Conservation (phyloP, 163 green algal genomes). For the Trebouxia gelatinosa region DNA sequence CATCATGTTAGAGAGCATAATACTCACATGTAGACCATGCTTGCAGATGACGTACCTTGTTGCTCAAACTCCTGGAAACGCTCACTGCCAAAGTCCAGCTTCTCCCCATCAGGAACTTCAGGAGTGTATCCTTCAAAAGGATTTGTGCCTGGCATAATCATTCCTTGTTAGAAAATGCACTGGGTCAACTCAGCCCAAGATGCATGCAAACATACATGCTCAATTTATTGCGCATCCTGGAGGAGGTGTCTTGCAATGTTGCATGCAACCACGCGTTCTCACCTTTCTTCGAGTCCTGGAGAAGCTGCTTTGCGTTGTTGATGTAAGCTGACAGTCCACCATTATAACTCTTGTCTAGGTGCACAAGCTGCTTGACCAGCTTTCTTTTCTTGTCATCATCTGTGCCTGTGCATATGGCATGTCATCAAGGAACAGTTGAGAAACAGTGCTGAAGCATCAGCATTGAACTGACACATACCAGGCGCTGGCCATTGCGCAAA, state of each 20-base stretch:
- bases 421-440: neutral
- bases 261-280: neutral
- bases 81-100: constrained; percentile 79
- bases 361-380: constrained; percentile 75
- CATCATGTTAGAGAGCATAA: neutral
- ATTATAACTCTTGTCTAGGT: constrained; percentile 79
- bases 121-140: constrained; percentile 91
- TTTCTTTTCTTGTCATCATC: constrained; percentile 74
- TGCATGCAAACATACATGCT: neutral
- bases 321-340: constrained; percentile 87
- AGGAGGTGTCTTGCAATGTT: neutral
- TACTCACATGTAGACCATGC: neutral
- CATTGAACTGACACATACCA: constrained; percentile 34
- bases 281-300: constrained; percentile 82
- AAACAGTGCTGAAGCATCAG: no score
- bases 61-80: constrained; percentile 67
- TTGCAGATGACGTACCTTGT: constrained; percentile 23
- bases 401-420: constrained; percentile 31
- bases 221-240: neutral
- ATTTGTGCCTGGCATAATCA: constrained; percentile 74
- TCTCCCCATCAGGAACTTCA: constrained; percentile 73
- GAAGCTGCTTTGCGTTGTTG: constrained; percentile 78
- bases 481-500: constrained; percentile 70
- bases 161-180: neutral
- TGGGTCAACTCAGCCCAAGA: neutral